Evolutionary conservation across 2,329 filamentous ascomycete genomes (phyloP), one percentile per base, ranked within the genome.

Genomic region (Chaetomiaceae sp.): DNA sequence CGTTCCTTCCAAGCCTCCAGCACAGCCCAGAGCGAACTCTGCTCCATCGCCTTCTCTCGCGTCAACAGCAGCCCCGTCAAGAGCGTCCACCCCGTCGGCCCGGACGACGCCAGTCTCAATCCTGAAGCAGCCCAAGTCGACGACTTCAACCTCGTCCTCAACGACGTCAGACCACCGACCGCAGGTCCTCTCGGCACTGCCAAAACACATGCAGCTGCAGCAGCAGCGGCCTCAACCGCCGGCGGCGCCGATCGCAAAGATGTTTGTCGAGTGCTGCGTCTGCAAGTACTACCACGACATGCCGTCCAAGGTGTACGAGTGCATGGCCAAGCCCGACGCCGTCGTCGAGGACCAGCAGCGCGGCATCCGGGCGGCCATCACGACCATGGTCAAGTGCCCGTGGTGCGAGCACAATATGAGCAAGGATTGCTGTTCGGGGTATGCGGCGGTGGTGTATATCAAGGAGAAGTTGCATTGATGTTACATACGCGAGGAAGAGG

Each of bases 361-460:
- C 6, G 80, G 80, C 0, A 80, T 82, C 39, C 75, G 75, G 38
- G 81, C 81, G 1, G 71, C 77, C 6, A 75, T 84, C 40, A 81
- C 77, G 8, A 84, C 83, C 59, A 80, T 77, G 63, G 80, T 87
- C 23, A 81, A 79, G 59, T 89, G 85, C 65, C 84, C 84, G 8
- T 89, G 86, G 86, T 89, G 86, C 66, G 74, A 74, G 39, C 86
- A 89, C 69, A 78, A 79, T 46, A 88, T 89, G 85, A 84, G 75
- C 59, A 84, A 78, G 14, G 72, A 70, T 54, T 89, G 86, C 69
- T 89, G 86, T 65, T 78, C 84, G 11, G 85, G 84, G 7, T 85
- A 85, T 70, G 81, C 82, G 11, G 82, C 85, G 1, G 75, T 85
- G 40, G 79, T 89, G 4, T 81, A 84, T 57, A 70, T 89, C 61